Evolutionary conservation across 805 yeast genomes (phyloP).

Genomic region (Debaryomyces hansenii): DNA sequence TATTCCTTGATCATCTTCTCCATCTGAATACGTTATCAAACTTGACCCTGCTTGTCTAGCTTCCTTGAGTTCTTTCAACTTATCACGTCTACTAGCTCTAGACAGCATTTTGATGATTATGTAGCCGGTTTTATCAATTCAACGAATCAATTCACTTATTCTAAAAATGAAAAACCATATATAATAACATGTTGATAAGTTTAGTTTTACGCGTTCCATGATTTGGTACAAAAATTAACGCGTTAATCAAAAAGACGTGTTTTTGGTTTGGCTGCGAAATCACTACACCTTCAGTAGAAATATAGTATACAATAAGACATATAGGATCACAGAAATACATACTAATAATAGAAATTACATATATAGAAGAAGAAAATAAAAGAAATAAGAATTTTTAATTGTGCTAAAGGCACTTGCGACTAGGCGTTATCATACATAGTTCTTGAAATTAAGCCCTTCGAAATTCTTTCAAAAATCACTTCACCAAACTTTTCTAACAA

Average conservation of each 20-base stretch:
- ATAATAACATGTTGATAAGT: not conserved
- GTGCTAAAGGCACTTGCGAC: not conserved
- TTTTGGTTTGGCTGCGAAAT: conserved; percentile 4
- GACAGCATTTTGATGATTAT: conserved; percentile 26
- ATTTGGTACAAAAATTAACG: not conserved
- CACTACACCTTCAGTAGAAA: not conserved
- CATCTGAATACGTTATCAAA: conserved; percentile 35
- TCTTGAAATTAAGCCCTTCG: conserved; percentile 19
- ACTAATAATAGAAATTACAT: too few species aligned
- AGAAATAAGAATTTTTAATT: too few species aligned
- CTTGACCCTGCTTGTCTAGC: conserved; percentile 62
- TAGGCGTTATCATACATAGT: not conserved
- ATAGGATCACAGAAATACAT: too few species aligned
- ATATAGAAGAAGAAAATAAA: too few species aligned
- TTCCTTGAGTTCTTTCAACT: conserved; percentile 60
- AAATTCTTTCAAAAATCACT: conserved; percentile 16
- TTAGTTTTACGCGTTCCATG: not conserved
- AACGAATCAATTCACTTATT: not conserved
- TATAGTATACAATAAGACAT: too few species aligned
- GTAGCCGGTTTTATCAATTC: not conserved
- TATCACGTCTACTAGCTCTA: conserved; percentile 33
- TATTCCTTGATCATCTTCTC: conserved; percentile 52
- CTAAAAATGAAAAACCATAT: not conserved
- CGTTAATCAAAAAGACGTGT: conserved; percentile 3
- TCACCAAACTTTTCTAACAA: conserved; percentile 17